Base-by-base conservation (phyloP, 495 filamentous ascomycete species). In the Penicillium paradoxum region DNA sequence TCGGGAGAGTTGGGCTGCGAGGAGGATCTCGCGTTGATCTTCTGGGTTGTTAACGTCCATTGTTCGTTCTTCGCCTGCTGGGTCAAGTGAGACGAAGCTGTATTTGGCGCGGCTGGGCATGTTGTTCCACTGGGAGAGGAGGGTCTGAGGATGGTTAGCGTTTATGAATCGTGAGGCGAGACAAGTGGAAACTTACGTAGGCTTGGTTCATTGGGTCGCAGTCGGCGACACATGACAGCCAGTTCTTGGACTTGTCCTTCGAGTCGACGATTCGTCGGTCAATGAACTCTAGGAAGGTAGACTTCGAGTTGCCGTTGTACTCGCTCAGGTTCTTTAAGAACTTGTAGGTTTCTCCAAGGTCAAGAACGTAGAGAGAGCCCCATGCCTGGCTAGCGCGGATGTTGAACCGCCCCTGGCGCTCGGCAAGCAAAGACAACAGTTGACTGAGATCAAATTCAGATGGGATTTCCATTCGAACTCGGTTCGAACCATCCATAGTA, bases 101-200 rank as follows among this genome's bases (percentile, higher is more conserved):
- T 79, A 79, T 37, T 67, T 63, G 9, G 75, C 74, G 19, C 75
- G 73, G 45, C 74, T 77, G 10, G 75, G 75, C 75, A 79, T 79
- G 57, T 76, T 76, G 57, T 77, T 77, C 74, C 74, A 77, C 45
- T 67, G 67, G 11, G 73, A 75, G 11, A 76, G 73, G 4, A 73
- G 58, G 38, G 73, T 64, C 75, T 79, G 40, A 6, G 21, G 14
- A n/a, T 57, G 19, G 46, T 60, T 17, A 65, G 51, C 29, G 15
- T 34, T 4, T n/a, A 25, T 8, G 39, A 27, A n/a, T 25, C 18
- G 30, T 40, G 21, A 1, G 9, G 19, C 27, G 19, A 11, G 0
- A 13, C 11, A 11, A 25, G 7, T 15, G 42, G 13, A 27, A 30
- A 73, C 73, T 66, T 53, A 74, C 72, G 49, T 71, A 72, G 37